phyloP scores from a whole-genome alignment of 1,284 basidiomycete genomes.

The Tausonia pullulans region DNA sequence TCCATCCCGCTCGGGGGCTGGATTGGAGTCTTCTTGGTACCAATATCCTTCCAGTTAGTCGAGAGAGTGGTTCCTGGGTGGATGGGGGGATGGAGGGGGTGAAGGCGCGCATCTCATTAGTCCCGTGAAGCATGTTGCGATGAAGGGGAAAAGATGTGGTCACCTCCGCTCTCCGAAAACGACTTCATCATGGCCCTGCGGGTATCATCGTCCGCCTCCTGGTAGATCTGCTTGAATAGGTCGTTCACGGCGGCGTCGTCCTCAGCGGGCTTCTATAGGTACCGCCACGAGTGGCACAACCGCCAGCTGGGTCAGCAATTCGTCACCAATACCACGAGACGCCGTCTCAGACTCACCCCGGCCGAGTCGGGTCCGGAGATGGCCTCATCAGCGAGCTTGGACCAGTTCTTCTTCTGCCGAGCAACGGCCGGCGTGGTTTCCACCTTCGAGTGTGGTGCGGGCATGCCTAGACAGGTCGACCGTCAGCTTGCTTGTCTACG shows the following conservation, averaged over 20 bases:
- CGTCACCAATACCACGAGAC: no score
- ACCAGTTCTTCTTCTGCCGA: constrained; percentile 31
- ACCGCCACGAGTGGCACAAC: no score
- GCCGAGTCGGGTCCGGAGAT: not conserved
- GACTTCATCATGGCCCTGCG: constrained; percentile 92
- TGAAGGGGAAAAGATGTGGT: not conserved
- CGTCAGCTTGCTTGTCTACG: no score
- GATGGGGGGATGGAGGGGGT: not conserved
- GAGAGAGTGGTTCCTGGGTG: constrained; percentile 61
- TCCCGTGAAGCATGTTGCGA: not conserved
- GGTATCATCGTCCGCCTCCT: constrained; percentile 76
- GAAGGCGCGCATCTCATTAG: not conserved
- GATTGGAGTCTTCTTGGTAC: constrained; percentile 45
- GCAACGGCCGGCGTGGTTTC: constrained; percentile 9
- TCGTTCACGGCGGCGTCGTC: constrained; percentile 24
- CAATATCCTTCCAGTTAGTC: constrained; percentile 86
- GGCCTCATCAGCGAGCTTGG: constrained; percentile 26
- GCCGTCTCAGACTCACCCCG: constrained; percentile 21
- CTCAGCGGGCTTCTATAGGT: not conserved
- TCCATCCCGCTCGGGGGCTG: constrained; percentile 72
- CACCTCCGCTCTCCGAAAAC: constrained; percentile 72
- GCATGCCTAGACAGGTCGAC: not conserved
- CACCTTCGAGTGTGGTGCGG: constrained; percentile 7
- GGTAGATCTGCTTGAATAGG: constrained; percentile 51
- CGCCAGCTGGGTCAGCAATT: no score